Base-by-base conservation (phyloP, 2,329 filamentous ascomycete species). In the Fusarium bactridioides region DNA sequence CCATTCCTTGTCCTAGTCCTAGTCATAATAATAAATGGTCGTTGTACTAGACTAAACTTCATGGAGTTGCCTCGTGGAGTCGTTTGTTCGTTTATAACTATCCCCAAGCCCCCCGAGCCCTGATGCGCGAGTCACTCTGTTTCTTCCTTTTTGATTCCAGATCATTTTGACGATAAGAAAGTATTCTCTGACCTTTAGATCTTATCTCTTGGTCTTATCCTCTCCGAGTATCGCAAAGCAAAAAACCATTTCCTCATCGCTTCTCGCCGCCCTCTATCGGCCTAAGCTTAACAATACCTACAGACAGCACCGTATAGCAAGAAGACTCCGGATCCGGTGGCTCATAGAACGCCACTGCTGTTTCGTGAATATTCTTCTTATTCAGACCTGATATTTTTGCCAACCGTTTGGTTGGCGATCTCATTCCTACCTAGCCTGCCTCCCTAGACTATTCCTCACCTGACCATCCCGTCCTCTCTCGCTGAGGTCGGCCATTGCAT, bases 281-380 rank as follows among this genome's bases (percentile, higher is more conserved):
- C 63, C 45, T 62, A 51, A 55, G 21, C 53, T 48, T 53, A 69
- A 59, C 50, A 67, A 61, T 50, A 64, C 44, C n/a, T 33, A 51
- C 47, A 33, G 27, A 45, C 44, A 64, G 53, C 31, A 45, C 19
- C 33, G 19, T 44, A 48, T 64, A 54, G 44, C 48, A 66, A 50
- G n/a, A 65, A 57, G 41, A 55, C 55, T 73, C 70, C 71, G 71
- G 68, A 74, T 74, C 68, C 61, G 71, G 71, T 72, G 68, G 71
- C 71, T 62, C 58, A 72, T 55, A 62, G 60, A 59, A 69, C 71
- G 71, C 71, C 71, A 74, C 71, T 67, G 27, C 54, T 64, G n/a
- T 50, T 55, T 45, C 60, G 57, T 55, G 56, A 65, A 71, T 61
- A 66, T 60, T 33, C 47, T 69, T 58, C 58, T 61, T 51, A 66